Conservation (phyloP, 2,329 filamentous ascomycete genomes). For the Arthrobotrys pseudoclavata region DNA sequence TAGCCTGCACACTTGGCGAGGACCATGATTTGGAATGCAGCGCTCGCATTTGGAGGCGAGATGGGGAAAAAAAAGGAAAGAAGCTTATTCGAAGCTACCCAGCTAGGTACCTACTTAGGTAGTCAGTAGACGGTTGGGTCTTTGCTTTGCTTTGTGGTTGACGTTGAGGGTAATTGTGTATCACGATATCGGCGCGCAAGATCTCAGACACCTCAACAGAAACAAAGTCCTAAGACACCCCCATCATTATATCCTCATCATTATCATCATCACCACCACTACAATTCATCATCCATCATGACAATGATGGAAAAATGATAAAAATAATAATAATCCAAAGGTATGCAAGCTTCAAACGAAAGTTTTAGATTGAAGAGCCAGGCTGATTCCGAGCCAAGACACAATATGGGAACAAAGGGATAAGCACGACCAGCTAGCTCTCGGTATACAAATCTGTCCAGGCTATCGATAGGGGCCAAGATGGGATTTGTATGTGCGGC, state of each 20-base stretch:
- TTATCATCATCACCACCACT: too few relatives aligned
- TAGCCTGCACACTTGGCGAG: conserved; percentile 45
- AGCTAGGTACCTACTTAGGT: not conserved
- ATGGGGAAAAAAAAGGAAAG: not conserved
- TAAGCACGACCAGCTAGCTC: conserved; percentile 30
- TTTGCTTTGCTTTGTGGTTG: too few relatives aligned
- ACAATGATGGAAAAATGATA: not conserved
- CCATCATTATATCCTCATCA: too few relatives aligned
- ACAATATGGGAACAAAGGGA: conserved; percentile 13
- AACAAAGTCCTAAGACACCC: too few relatives aligned
- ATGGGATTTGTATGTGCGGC: conserved; percentile 45
- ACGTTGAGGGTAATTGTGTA: too few relatives aligned
- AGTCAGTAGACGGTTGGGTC: too few relatives aligned
- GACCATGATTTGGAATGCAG: conserved; percentile 50
- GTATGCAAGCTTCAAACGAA: too few relatives aligned
- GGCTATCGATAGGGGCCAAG: conserved; percentile 32
- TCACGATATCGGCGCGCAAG: too few relatives aligned
- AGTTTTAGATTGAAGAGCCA: too few relatives aligned
- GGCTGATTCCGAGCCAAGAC: conserved; percentile 27
- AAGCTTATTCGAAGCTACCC: conserved; percentile 10
- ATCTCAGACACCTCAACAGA: too few relatives aligned
- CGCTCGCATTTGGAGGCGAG: not conserved
- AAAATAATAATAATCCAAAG: not conserved
- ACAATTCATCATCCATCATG: not conserved
- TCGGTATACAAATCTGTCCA: conserved; percentile 10